phyloP scores from a whole-genome alignment of 176 grass and related monocot genomes.

The Phoenix dactylifera region DNA sequence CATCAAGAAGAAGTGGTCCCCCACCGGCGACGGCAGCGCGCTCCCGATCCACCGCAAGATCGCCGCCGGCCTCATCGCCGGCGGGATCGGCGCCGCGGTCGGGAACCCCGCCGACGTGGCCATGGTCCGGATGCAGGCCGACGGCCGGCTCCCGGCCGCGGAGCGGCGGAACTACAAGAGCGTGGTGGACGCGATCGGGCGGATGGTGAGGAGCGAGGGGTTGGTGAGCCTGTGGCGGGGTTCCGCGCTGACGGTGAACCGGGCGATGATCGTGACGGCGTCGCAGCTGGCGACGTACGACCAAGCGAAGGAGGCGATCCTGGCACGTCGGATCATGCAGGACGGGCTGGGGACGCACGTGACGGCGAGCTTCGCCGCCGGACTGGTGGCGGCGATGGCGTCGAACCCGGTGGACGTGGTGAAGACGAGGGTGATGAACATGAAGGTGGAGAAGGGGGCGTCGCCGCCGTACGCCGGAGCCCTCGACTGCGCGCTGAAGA shows the following conservation, averaged over 20 bases:
- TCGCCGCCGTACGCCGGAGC: conserved; percentile 11
- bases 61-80: conserved; percentile 9
- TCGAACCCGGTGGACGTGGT: conserved; percentile 24
- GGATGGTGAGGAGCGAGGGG: conserved; percentile 14
- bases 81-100: conserved; percentile 12
- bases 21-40: conserved; percentile 5
- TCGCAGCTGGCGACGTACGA: conserved; percentile 86
- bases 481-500: conserved; percentile 15
- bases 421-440: conserved; percentile 23
- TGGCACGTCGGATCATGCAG: not conserved
- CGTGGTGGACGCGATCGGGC: conserved; percentile 18
- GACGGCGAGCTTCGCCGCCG: conserved; percentile 16
- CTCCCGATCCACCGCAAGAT: conserved; percentile 17
- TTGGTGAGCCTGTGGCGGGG: conserved; percentile 41
- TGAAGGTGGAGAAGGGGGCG: conserved; percentile 19
- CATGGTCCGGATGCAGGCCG: conserved; percentile 23
- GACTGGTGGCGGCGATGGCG: conserved; percentile 9
- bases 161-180: conserved; percentile 16
- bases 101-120: conserved; percentile 20
- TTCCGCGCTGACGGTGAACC: conserved; percentile 68
- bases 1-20: conserved; percentile 18
- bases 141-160: conserved; percentile 11
- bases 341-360: conserved; percentile 19
- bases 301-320: conserved; percentile 85
- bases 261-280: conserved; percentile 86